A percentile compares a stretch with the other conserved stretches of the same genome.
Conservation (phyloP, 306 rosid species). For the Dalbergia cochinchinensis region DNA sequence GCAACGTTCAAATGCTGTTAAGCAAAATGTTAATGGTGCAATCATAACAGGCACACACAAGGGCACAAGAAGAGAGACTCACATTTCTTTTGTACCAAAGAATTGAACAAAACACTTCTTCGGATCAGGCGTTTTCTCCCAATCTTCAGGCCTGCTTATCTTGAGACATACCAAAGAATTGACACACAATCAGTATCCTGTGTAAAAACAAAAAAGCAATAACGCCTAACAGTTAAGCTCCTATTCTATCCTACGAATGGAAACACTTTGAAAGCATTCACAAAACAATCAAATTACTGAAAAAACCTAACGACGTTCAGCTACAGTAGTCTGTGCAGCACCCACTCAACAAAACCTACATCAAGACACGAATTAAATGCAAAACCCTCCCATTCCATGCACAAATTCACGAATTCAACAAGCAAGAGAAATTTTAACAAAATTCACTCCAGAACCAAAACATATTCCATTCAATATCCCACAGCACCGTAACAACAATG, state of each 20-base stretch:
- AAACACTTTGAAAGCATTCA: slow-evolving; percentile 2
- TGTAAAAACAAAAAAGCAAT: too few relatives aligned
- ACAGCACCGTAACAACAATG: not conserved
- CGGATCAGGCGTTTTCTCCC: too few relatives aligned
- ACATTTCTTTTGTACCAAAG: too few relatives aligned
- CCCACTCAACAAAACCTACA: slow-evolving; percentile 9
- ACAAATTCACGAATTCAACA: slow-evolving; percentile 1
- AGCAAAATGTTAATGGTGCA: slow-evolving; percentile 22
- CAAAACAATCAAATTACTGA: not conserved
- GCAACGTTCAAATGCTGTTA: slow-evolving; percentile 2
- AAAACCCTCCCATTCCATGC: slow-evolving; percentile 33
- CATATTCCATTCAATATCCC: not conserved
- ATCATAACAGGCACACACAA: slow-evolving; percentile 26
- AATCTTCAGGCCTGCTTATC: too few relatives aligned
- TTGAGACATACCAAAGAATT: too few relatives aligned
- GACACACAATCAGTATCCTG: too few relatives aligned
- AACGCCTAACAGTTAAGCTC: not conserved
- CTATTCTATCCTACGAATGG: not conserved
- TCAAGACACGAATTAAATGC: slow-evolving; percentile 2
- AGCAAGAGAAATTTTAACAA: not conserved
- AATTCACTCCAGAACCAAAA: not conserved
- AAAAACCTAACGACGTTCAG: too few relatives aligned
- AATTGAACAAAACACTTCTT: too few relatives aligned
- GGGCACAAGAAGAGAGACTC: not conserved
- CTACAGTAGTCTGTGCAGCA: too few relatives aligned